A percentile compares a stretch with the other conserved stretches of the same genome.
These are phyloP conservation scores for Canavalia gladiata DNA, from an alignment of 306 rosid species.

Conservation along the genomic window DNA sequence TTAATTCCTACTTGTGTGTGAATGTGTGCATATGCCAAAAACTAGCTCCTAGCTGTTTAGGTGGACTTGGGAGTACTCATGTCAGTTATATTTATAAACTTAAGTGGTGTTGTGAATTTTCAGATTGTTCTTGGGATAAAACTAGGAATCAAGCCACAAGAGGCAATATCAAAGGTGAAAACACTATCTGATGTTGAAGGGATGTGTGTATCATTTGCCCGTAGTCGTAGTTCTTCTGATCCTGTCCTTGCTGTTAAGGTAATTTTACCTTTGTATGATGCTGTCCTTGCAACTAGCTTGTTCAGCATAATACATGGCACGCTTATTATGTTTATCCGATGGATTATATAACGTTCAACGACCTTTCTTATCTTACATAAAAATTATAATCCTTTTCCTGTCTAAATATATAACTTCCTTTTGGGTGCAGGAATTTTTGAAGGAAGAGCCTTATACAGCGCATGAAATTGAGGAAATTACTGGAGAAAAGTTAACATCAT, in stretches of 20 bases:
- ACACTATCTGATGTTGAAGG: constrained; percentile 87
- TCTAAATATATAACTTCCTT: neutral
- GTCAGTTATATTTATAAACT: neutral
- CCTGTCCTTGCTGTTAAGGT: constrained; percentile 80
- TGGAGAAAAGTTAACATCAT: constrained; percentile 54
- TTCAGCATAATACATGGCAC: neutral
- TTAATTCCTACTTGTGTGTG: neutral
- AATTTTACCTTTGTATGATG: constrained; percentile 11
- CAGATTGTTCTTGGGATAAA: constrained; percentile 79
- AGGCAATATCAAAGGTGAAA: constrained; percentile 62
- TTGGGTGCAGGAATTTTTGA: constrained; percentile 65
- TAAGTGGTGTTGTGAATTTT: neutral
- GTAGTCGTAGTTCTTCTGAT: constrained; percentile 62
- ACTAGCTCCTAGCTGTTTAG: neutral
- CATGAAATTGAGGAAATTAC: constrained; percentile 68
- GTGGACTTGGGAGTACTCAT: neutral
- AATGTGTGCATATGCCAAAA: neutral
- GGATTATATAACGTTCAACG: neutral
- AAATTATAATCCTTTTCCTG: neutral
- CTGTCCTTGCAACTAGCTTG: neutral
- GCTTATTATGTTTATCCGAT: neutral
- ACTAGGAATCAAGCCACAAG: constrained; percentile 75
- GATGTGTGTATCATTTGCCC: constrained; percentile 68
- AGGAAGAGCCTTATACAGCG: constrained; percentile 78
- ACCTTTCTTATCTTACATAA: neutral